Conservation (phyloP, 2,329 filamentous ascomycete genomes). For the Verticillium longisporum region DNA sequence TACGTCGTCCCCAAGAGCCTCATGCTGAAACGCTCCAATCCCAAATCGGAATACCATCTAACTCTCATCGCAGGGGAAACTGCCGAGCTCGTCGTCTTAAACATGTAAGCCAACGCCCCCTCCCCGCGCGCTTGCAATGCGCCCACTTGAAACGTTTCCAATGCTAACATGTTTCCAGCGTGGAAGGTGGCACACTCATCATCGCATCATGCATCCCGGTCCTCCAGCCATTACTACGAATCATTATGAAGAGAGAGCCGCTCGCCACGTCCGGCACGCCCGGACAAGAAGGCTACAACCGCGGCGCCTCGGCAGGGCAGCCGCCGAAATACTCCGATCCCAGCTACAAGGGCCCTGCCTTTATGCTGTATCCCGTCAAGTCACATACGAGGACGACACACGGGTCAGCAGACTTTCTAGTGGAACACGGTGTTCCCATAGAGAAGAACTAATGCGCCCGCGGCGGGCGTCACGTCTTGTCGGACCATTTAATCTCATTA, state of each 20-base stretch:
- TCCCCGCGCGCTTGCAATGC: neutral
- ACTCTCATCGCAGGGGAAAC: constrained; percentile 22
- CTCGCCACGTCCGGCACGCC: constrained; percentile 1
- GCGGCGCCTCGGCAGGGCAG: neutral
- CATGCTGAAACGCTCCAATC: neutral
- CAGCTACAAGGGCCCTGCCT: neutral
- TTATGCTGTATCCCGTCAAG: neutral
- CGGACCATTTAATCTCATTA: neutral
- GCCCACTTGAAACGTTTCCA: neutral
- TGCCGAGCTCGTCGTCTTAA: constrained; percentile 37
- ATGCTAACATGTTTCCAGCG: constrained; percentile 8
- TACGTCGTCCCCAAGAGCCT: neutral
- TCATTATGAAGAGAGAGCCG: neutral
- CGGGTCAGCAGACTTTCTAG: neutral
- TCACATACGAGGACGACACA: neutral
- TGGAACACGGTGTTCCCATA: neutral
- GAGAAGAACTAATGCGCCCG: neutral
- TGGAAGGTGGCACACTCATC: constrained; percentile 25
- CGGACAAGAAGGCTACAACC: neutral
- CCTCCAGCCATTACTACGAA: constrained; percentile 20
- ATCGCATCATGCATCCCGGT: constrained; percentile 27
- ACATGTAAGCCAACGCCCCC: constrained; percentile 22
- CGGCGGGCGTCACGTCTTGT: neutral
- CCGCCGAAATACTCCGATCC: neutral
- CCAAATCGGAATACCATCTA: neutral